Conservation (phyloP, 768 basidiomycete genomes). For the Lactifluus echinatus region DNA sequence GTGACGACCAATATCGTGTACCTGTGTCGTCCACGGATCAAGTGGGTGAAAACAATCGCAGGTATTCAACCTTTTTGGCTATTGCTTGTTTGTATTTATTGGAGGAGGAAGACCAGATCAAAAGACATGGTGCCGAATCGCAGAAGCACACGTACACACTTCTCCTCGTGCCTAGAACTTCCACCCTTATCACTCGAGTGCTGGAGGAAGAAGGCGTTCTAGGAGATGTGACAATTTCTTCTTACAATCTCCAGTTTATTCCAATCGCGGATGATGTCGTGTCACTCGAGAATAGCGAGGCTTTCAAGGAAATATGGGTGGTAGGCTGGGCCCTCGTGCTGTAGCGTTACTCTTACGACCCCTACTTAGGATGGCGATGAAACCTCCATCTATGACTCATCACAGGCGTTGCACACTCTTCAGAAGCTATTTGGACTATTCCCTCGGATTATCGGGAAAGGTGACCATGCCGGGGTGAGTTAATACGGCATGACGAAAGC, state of each 20-base stretch:
- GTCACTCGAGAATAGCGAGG: slow-evolving; percentile 77
- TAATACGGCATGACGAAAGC: slow-evolving; percentile 21
- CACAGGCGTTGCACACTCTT: slow-evolving; percentile 73
- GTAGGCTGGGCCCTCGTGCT: slow-evolving; percentile 38
- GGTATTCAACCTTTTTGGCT: slow-evolving; percentile 43
- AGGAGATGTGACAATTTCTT: slow-evolving; percentile 82
- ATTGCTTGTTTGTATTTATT: slow-evolving; percentile 20
- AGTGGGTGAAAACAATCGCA: slow-evolving; percentile 81
- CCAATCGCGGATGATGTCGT: slow-evolving; percentile 89
- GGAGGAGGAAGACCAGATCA: slow-evolving; percentile 73
- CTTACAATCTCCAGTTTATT: slow-evolving; percentile 90
- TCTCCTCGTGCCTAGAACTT: slow-evolving; percentile 79
- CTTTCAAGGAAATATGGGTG: slow-evolving; percentile 86
- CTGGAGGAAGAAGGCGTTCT: slow-evolving; percentile 96
- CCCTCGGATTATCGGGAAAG: slow-evolving; percentile 89
- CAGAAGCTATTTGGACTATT: slow-evolving; percentile 83
- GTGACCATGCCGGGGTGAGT: slow-evolving; percentile 71
- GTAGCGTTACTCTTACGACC: slow-evolving; percentile 7
- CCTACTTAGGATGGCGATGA: slow-evolving; percentile 79
- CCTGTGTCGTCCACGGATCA: slow-evolving; percentile 81
- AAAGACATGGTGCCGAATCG: slow-evolving; percentile 60
- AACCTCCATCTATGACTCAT: slow-evolving; percentile 80
- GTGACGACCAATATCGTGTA: slow-evolving; percentile 88
- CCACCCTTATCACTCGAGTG: slow-evolving; percentile 76
- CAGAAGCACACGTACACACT: slow-evolving; percentile 80